Evolutionary conservation across 768 basidiomycete genomes (phyloP).

Genomic region (Boletus vinaceobasis): DNA sequence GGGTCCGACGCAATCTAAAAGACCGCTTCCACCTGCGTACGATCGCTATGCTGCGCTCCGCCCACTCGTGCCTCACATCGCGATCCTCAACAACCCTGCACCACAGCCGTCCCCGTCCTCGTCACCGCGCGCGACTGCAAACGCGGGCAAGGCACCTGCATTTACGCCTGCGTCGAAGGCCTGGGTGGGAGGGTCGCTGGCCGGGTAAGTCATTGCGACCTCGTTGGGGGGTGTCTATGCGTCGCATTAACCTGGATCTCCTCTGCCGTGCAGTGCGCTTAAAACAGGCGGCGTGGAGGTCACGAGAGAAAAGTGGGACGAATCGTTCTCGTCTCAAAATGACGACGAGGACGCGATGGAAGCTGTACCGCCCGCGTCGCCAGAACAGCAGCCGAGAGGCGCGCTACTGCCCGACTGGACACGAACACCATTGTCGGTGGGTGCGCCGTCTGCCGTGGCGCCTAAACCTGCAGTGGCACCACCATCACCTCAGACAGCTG

Average conservation of each 20-base stretch:
- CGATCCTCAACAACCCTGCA: slow-evolving; percentile 82
- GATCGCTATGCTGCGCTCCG: slow-evolving; percentile 77
- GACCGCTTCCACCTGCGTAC: slow-evolving; percentile 47
- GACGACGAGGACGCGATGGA: slow-evolving; percentile 41
- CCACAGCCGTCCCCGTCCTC: slow-evolving; percentile 47
- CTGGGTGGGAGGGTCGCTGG: slow-evolving; percentile 93
- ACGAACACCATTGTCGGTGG: slow-evolving; percentile 53
- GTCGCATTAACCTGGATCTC: background rate
- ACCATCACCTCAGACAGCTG: slow-evolving; percentile 24
- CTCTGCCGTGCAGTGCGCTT: slow-evolving; percentile 50
- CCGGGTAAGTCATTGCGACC: slow-evolving; percentile 58
- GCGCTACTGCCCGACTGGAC: slow-evolving; percentile 84
- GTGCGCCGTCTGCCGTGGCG: slow-evolving; percentile 56
- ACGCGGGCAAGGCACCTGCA: slow-evolving; percentile 82
- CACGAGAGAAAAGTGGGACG: slow-evolving; percentile 83
- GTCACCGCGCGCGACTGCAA: slow-evolving; percentile 51
- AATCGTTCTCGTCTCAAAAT: slow-evolving; percentile 43
- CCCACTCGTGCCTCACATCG: slow-evolving; percentile 66
- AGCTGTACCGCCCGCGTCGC: slow-evolving; percentile 4
- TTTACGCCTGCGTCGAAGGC: slow-evolving; percentile 78
- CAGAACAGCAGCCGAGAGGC: slow-evolving; percentile 34
- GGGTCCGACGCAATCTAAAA: slow-evolving; percentile 34
- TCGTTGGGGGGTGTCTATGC: background rate
- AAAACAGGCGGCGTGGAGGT: slow-evolving; percentile 87
- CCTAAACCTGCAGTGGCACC: slow-evolving; percentile 5